Evolutionary conservation across 306 rosid species (phyloP), one percentile per base, ranked within the genome.

Genomic region (Cucurbita maxima): DNA sequence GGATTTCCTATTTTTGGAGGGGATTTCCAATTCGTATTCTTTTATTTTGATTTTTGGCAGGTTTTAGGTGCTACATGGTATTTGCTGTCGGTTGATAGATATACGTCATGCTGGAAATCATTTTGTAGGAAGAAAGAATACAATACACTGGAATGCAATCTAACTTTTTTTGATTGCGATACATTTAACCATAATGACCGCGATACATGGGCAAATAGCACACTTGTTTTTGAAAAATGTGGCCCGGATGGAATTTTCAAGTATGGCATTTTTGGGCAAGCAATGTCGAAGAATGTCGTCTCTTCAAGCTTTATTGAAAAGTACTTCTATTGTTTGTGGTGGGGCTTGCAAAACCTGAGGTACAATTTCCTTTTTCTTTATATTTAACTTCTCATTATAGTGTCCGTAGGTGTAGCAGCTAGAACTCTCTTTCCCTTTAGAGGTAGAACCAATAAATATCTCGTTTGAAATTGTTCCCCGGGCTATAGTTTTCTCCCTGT

Each of bases 311-410:
- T 94, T 73, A 74, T 88, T 19, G 76, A 58, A 40, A 91, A 91
- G 80, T 94, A 89, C 83, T 87, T 94, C 43, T 94, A 91, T 80
- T 89, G 96, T 84, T 83, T 94, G 64, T 94, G 99, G 99, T 91
- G 99, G 99, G 99, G 99, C 67, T 76, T 94, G 79, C 99, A 94
- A 79, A 93, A 94, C 76, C 81, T 94, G 76, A 91, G 99, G 99
- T 94, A 90, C 74, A 77, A 11, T 68, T 67, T 68, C 57, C 48
- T 61, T 71, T 59, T 71, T 63, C 43, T 52, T 75, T 70, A 41
- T 12, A 4, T 19, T 61, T 4, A 36, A 9, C 45, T 50, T 61
- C 58, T 61, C 16, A 8, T 10, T 5, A 14, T n/a, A 44, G 58
- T 75, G 50, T 38, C 7, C 19, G 12, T 10, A 44, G 47, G 19